Base-by-base conservation (phyloP, 2,329 filamentous ascomycete species). In the Sclerotiophoma versabilis region DNA sequence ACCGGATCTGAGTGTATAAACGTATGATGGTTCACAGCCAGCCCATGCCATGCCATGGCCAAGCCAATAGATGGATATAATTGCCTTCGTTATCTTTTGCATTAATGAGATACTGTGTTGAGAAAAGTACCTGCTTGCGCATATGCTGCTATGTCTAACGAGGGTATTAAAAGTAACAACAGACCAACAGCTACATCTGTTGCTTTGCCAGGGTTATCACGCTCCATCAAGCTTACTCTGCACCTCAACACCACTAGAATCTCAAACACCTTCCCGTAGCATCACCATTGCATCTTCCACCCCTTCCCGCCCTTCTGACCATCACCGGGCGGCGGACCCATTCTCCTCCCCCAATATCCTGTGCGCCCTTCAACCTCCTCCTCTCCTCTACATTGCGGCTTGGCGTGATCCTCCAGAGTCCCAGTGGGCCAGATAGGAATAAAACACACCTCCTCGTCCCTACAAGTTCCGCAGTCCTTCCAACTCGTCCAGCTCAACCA, bases 341-440 rank as follows among this genome's bases (percentile, higher is more conserved):
- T 19, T 5, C 46, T 23, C 12, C 50, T 29, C 2, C 70, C 67
- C 69, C 67, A 72, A 54, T 70, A 70, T 46, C 68, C 67, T 6
- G 15, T 29, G 41, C 23, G 32, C 23, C 44, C 41, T 9, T 34
- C 45, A 1, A 58, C 49, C n/a, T 54, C 50, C 15, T 47, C 41
- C 49, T 64, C 52, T 2, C 41, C 34, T 8, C 51, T 50, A 54
- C 83, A 85, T 27, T 68, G 65, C 5, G 83, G 83, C 34, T 73
- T 66, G 26, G 76, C 78, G 61, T 86, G 83, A 63, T 88, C 85
- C 22, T 84, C 77, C 0, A 73, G 64, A 0, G 72, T 76, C 0
- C 86, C 86, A 66, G 80, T 76, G 0, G 86, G 86, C 85, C 85
- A 89, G 64, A 88, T 86, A 1, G 85, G 84, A n/a, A 87, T 76